Evolutionary conservation across 768 basidiomycete species (phyloP), one percentile per base, ranked within the genome.

Genomic region (Mrakia gelida): DNA sequence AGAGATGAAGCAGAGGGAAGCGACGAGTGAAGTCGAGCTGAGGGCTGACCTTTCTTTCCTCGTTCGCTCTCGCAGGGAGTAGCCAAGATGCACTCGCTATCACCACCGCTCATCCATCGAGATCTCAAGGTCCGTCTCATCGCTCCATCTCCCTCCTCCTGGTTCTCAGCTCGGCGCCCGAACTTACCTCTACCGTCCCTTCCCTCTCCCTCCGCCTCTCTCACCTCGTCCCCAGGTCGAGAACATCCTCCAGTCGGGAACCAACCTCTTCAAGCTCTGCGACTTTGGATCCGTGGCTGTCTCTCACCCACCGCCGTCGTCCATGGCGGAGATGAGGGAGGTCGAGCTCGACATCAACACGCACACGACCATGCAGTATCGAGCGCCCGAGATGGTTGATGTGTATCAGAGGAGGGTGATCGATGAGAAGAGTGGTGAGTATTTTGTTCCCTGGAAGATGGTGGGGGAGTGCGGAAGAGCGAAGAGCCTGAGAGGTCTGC

Each of bases 311-410:
- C 88, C 93, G 16, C 94, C 96, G 10, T 86, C 90, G 11, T 91
- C 88, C 26, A 90, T 89, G 49, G 89, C 91, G 80, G 96, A 98
- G 83, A 91, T 98, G 70, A 90, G 93, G 65, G 89, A 89, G 23
- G 87, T 97, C 28, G 96, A 98, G 81, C 89, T 91, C 52, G 96
- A 98, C 84, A 88, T 99, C 67, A 95, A 96, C 84, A 89, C 91
- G 81, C 92, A 97, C 82, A 99, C 97, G 3, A 99, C 97, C 5
- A 87, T 98, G 80, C 97, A 98, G 84, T 99, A 99, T 83, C 88
- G 97, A 63, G 94, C 96, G n/a, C 96, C 97, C 2, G 97, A 99
- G 85, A 97, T 99, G 94, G 92, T 98, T 23, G 96, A 99, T 82
- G 89, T 91, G 0, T 92, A 92, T 84, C 88, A 91, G 34, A 88